Conservation (phyloP, 1,284 basidiomycete genomes). For the Trichosporon sp. region DNA sequence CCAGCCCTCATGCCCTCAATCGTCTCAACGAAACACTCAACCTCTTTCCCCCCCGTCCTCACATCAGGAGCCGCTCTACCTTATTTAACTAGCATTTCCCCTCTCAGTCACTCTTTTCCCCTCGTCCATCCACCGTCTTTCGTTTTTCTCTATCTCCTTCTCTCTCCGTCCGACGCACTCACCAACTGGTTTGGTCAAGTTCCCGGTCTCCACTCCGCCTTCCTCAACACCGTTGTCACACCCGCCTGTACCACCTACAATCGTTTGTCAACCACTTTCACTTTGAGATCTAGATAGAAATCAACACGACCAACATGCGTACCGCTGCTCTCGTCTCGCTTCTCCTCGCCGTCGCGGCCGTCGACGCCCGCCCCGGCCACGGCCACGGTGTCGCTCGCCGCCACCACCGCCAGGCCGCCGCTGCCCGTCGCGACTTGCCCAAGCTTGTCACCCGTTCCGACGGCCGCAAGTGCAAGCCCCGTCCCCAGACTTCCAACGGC, state of each 20-base stretch:
- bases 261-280: slow-evolving; percentile 17
- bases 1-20: background rate
- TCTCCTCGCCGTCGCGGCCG: slow-evolving; percentile 9
- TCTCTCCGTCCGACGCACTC: slow-evolving; percentile 10
- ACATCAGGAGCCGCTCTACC: slow-evolving; percentile 1
- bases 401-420: background rate
- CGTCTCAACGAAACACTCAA: background rate
- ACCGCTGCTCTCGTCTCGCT: slow-evolving; percentile 12
- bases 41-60: background rate
- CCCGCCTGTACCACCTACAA: slow-evolving; percentile 8
- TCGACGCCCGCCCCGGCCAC: background rate
- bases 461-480: slow-evolving; percentile 9
- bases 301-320: background rate
- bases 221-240: slow-evolving; percentile 9
- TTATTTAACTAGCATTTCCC: slow-evolving; percentile 12
- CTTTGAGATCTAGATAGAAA: background rate
- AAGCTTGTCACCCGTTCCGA: background rate
- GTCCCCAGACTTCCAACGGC: background rate
- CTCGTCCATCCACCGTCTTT: background rate
- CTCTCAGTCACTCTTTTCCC: background rate
- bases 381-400: slow-evolving; percentile 6
- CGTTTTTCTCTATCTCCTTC: slow-evolving; percentile 7
- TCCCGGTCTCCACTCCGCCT: background rate
- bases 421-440: background rate
- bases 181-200: slow-evolving; percentile 1